phyloP scores from a whole-genome alignment of 148 eudicot species.

The Cornus suecica region DNA sequence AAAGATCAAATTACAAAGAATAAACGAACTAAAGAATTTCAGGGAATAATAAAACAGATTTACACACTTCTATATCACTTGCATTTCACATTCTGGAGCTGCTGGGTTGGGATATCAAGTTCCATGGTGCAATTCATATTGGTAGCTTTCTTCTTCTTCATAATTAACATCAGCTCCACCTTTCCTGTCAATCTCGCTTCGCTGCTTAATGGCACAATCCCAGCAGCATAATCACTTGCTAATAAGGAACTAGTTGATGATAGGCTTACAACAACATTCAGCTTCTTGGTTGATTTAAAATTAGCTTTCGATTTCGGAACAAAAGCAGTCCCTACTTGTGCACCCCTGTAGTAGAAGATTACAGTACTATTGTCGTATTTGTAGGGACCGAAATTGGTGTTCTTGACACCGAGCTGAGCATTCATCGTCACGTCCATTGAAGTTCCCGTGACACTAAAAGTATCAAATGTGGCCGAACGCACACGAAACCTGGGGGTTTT shows the following conservation, averaged over 20 bases:
- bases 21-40: no score
- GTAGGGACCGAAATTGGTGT: constrained; percentile 2
- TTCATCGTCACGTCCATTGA: constrained; percentile 5
- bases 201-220: not conserved
- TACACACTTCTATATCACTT: no score
- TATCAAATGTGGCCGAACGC: constrained; percentile 3
- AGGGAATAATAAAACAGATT: no score
- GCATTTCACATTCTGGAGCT: constrained; percentile 2
- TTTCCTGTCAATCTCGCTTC: not conserved
- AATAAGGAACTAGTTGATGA: not conserved
- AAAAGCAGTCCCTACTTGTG: not conserved
- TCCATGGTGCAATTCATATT: constrained; percentile 2
- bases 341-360: constrained; percentile 4
- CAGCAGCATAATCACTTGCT: not conserved
- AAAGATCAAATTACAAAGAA: no score
- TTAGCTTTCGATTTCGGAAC: not conserved
- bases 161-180: not conserved
- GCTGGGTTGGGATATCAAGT: not conserved
- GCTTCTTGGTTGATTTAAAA: constrained; percentile 5
- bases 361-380: not conserved
- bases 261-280: not conserved
- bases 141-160: constrained; percentile 6
- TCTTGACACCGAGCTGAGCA: constrained; percentile 17
- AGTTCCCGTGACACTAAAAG: not conserved
- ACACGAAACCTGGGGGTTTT: constrained; percentile 18